These are phyloP conservation scores for Lepidium didymum DNA, from an alignment of 345 rosid genomes.

Conservation along the genomic window DNA sequence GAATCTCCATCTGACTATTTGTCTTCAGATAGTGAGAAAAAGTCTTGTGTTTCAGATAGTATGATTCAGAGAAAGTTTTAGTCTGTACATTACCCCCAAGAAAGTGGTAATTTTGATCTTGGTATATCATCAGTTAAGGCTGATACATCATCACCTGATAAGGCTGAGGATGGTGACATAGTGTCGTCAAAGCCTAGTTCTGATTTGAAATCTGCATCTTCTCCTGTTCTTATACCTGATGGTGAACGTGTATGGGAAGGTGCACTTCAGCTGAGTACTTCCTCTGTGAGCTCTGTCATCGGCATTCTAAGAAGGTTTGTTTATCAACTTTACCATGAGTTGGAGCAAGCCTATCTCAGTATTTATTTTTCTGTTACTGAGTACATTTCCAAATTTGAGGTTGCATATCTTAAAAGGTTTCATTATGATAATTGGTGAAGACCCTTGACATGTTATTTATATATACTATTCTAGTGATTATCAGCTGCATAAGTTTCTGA, in stretches of 20 bases:
- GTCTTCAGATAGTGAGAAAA: conserved; percentile 38
- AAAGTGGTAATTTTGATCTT: conserved; percentile 17
- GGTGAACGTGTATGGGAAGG: conserved; percentile 79
- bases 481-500: background rate
- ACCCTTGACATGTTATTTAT: background rate
- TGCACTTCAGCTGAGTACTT: conserved; percentile 48
- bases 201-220: conserved; percentile 11
- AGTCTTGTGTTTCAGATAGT: conserved; percentile 23
- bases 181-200: background rate
- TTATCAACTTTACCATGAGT: background rate
- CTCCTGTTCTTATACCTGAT: conserved; percentile 21
- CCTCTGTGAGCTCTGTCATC: conserved; percentile 39
- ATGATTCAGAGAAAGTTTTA: conserved; percentile 22
- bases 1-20: conserved; percentile 67
- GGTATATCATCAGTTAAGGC: conserved; percentile 9
- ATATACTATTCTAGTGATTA: background rate
- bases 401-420: background rate
- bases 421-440: background rate
- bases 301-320: conserved; percentile 64
- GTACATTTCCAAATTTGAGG: background rate
- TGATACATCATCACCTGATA: conserved; percentile 4
- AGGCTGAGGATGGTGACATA: conserved; percentile 24
- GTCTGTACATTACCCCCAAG: conserved; percentile 33
- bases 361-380: background rate
- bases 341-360: background rate